phyloP scores from a whole-genome alignment of 176 grass and related monocot genomes.

The Areca catechu region DNA sequence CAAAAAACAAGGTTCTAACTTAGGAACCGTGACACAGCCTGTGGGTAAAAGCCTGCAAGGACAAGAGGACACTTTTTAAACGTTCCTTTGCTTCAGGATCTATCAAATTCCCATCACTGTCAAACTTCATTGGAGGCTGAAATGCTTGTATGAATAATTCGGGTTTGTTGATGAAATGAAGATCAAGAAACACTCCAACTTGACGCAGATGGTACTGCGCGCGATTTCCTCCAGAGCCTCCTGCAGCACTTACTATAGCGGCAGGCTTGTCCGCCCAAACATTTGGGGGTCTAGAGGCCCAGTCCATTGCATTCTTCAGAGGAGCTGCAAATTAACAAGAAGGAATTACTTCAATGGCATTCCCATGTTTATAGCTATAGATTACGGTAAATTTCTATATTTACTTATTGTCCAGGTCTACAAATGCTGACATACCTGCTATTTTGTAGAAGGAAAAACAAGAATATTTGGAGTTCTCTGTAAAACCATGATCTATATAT shows the following conservation, averaged over 20 bases:
- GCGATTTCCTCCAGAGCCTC: constrained; percentile 52
- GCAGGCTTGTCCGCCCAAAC: constrained; percentile 77
- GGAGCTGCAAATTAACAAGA: constrained; percentile 27
- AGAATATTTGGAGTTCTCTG: too few relatives aligned
- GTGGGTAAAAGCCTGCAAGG: constrained; percentile 66
- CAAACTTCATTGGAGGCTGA: constrained; percentile 51
- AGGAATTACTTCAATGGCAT: too few relatives aligned
- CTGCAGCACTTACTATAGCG: constrained; percentile 65
- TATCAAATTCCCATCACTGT: constrained; percentile 60
- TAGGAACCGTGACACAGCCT: constrained; percentile 16
- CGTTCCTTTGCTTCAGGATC: constrained; percentile 43
- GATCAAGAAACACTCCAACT: constrained; percentile 81
- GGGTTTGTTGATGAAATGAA: constrained; percentile 97
- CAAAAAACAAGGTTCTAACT: too few relatives aligned
- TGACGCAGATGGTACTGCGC: constrained; percentile 85
- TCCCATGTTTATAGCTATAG: too few relatives aligned
- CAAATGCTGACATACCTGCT: too few relatives aligned
- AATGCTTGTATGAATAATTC: constrained; percentile 55
- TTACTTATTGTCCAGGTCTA: too few relatives aligned
- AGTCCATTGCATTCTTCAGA: constrained; percentile 93
- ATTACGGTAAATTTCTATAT: too few relatives aligned
- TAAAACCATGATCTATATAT: too few relatives aligned
- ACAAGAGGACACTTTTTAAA: constrained; percentile 58
- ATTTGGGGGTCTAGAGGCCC: constrained; percentile 74
- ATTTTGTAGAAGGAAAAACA: too few relatives aligned